Evolutionary conservation across 495 filamentous ascomycete species (phyloP).

Genomic region (Hypoxylon fragiforme): DNA sequence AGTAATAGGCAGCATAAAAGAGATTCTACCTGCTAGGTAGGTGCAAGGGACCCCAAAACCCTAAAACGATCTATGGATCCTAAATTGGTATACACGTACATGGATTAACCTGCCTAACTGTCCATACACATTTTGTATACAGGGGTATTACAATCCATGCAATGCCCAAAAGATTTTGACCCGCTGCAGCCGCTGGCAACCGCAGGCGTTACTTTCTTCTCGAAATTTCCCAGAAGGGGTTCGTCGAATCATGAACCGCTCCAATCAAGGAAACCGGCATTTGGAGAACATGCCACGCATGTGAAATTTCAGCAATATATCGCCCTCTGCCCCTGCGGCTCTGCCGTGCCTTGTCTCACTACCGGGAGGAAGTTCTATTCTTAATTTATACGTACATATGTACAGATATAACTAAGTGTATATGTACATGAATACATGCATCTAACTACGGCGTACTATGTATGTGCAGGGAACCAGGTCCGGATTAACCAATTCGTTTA

Average conservation of each 20-base stretch:
- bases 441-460: too few species aligned
- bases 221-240: constrained; percentile 22
- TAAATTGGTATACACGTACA: neutral
- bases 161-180: constrained; percentile 5
- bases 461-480: constrained; percentile 23
- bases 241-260: constrained; percentile 22
- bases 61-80: neutral
- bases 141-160: neutral
- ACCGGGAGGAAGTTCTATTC: constrained; percentile 34
- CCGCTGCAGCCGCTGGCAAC: constrained; percentile 33
- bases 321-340: constrained; percentile 30
- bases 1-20: too few species aligned
- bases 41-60: neutral
- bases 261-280: constrained; percentile 27
- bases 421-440: too few species aligned
- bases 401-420: too few species aligned
- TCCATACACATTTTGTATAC: too few species aligned
- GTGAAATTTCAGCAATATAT: constrained; percentile 26
- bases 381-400: constrained; percentile 31
- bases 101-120: too few species aligned
- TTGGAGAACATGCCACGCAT: constrained; percentile 27
- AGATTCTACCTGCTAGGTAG: too few species aligned
- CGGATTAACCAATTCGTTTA: constrained; percentile 27
- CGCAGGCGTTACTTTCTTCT: constrained; percentile 23
- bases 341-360: constrained; percentile 36